Evolutionary conservation across 495 filamentous ascomycete species (phyloP).

Genomic region (Penicillium arizonense): DNA sequence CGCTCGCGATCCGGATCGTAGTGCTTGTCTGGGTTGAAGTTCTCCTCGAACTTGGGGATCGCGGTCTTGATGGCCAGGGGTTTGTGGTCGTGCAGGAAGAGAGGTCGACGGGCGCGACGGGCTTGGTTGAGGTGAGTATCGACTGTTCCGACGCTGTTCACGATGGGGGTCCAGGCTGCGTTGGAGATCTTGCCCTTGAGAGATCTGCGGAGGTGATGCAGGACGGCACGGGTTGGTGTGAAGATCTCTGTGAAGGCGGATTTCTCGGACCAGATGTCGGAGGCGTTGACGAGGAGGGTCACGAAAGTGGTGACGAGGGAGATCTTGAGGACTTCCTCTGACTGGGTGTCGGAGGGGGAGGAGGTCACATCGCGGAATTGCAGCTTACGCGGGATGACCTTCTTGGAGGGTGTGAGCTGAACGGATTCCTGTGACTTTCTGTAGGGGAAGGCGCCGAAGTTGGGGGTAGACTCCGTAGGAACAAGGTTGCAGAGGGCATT

Average conservation of each 20-base stretch:
- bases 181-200: slow-evolving; percentile 52
- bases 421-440: slow-evolving; percentile 56
- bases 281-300: slow-evolving; percentile 56
- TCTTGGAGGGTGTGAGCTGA: slow-evolving; percentile 39
- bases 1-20: slow-evolving; percentile 92
- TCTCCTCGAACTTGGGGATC: slow-evolving; percentile 95
- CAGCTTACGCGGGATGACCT: slow-evolving; percentile 29
- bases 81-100: slow-evolving; percentile 85
- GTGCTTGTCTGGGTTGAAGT: slow-evolving; percentile 90
- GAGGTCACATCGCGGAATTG: slow-evolving; percentile 55
- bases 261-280: slow-evolving; percentile 62
- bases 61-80: slow-evolving; percentile 84
- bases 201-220: slow-evolving; percentile 54
- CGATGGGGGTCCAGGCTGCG: slow-evolving; percentile 32
- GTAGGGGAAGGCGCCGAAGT: slow-evolving; percentile 58
- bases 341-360: slow-evolving; percentile 17
- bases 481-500: slow-evolving; percentile 71
- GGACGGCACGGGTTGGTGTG: slow-evolving; percentile 51
- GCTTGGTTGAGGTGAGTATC: slow-evolving; percentile 51
- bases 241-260: slow-evolving; percentile 76
- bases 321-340: slow-evolving; percentile 52
- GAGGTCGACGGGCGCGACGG: slow-evolving; percentile 63
- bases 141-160: slow-evolving; percentile 41
- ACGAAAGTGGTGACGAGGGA: slow-evolving; percentile 57
- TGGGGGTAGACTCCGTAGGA: slow-evolving; percentile 44